These are phyloP conservation scores for Xylaria sp. DNA, from an alignment of 2,329 filamentous ascomycete species.

Conservation along the genomic window DNA sequence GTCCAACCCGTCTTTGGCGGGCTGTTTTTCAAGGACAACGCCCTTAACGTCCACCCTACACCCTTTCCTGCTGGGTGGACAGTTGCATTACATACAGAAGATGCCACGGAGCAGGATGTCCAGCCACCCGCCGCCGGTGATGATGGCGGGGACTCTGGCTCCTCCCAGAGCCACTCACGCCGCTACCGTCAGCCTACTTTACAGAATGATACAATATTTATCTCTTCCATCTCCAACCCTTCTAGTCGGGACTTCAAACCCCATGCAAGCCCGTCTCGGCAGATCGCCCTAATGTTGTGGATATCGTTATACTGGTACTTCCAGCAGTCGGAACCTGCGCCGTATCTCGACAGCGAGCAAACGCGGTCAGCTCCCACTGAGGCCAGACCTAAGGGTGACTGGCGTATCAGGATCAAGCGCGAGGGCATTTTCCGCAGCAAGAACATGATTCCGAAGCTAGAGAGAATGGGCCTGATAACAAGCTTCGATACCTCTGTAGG, in stretches of 20 bases:
- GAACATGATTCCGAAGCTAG: constrained; percentile 87
- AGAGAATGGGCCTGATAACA: constrained; percentile 88
- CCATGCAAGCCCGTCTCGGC: constrained; percentile 80
- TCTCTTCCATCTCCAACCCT: constrained; percentile 90
- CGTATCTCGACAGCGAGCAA: constrained; percentile 69
- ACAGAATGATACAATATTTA: constrained; percentile 83
- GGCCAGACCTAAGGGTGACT: constrained; percentile 84
- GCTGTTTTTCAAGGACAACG: constrained; percentile 85
- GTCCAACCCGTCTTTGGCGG: constrained; percentile 92
- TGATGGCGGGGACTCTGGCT: constrained; percentile 41
- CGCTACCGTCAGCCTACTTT: constrained; percentile 81
- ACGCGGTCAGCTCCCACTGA: constrained; percentile 72
- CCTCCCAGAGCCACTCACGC: constrained; percentile 59
- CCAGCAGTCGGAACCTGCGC: constrained; percentile 80
- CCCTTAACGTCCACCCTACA: constrained; percentile 73
- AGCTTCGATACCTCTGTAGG: constrained; percentile 81
- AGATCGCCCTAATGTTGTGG: constrained; percentile 98
- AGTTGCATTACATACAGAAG: constrained; percentile 80
- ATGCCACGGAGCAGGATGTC: constrained; percentile 47
- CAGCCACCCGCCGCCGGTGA: constrained; percentile 48
- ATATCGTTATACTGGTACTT: constrained; percentile 97
- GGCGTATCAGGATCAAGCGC: constrained; percentile 83
- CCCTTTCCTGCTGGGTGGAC: constrained; percentile 90
- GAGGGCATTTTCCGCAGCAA: constrained; percentile 89
- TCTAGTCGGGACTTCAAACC: constrained; percentile 83